phyloP scores from a whole-genome alignment of 495 filamentous ascomycete species.

The Cercophora samala region DNA sequence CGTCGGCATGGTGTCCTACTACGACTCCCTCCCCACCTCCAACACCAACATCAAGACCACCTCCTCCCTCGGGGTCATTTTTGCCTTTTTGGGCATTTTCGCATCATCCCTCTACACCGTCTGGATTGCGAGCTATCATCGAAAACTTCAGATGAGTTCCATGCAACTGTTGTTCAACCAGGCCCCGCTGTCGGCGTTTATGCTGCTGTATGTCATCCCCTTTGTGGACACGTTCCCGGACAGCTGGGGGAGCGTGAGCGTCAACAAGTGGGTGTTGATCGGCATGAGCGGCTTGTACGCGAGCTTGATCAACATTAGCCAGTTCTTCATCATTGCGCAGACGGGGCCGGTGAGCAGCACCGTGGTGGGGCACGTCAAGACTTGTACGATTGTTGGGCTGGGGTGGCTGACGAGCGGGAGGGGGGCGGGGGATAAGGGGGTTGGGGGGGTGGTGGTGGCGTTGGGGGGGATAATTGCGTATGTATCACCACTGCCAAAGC shows the following conservation, averaged over 20 bases:
- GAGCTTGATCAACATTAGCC: conserved; percentile 66
- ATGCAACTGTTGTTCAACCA: conserved; percentile 75
- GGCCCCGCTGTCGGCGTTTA: conserved; percentile 59
- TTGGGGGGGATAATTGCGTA: conserved; percentile 55
- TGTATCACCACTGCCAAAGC: no score
- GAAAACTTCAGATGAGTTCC: conserved; percentile 61
- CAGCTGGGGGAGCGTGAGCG: conserved; percentile 44
- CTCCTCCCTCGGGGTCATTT: conserved; percentile 55
- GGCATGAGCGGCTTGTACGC: conserved; percentile 60
- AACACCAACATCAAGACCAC: conserved; percentile 49
- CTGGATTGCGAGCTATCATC: conserved; percentile 65
- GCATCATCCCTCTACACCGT: conserved; percentile 68
- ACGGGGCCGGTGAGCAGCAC: conserved; percentile 69
- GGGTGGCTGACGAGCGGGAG: conserved; percentile 55
- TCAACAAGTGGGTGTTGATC: conserved; percentile 54
- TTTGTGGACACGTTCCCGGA: conserved; percentile 61
- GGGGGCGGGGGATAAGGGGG: conserved; percentile 49
- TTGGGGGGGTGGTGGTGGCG: conserved; percentile 53
- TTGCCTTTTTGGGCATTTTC: conserved; percentile 61
- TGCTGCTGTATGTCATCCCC: conserved; percentile 64
- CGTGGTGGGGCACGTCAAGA: conserved; percentile 67
- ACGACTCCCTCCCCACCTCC: conserved; percentile 57
- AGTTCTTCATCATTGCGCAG: conserved; percentile 71
- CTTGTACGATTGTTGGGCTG: conserved; percentile 56
- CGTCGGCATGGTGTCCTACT: conserved; percentile 68